Base-by-base conservation (phyloP, 225 moss, liverwort and hornwort species). In the Physcomitrium patens region DNA sequence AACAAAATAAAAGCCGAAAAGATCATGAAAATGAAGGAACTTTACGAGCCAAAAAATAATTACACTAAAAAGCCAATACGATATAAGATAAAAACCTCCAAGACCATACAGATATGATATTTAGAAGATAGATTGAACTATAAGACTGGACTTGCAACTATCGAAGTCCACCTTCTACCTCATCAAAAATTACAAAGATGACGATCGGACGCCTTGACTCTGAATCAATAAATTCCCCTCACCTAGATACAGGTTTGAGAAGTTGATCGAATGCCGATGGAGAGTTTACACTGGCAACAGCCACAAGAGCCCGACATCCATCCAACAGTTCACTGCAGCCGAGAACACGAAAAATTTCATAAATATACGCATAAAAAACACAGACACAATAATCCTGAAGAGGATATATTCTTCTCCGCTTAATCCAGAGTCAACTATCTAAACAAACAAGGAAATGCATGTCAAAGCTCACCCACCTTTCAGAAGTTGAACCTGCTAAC, bases 201-300 rank as follows among this genome's bases (percentile, higher is more conserved):
- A 73, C 66, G n/a, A 49, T 12, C 22, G 54, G 55, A 26, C 10
- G 41, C 23, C 75, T 73, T 22, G 12, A n/a, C 19, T 65, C 60
- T 61, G 14, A 23, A 74, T 71, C 28, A 70, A 61, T 19, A 65
- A 74, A 63, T 68, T 41, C 45, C 57, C 41, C 79, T 53, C 75
- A 97, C 97, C 94, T 89, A 82, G 82, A 77, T 52, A 86, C 90
- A 79, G 91, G 86, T 90, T 90, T 91, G 22, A 95, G 83, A 51
- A 95, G 91, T 84, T 91, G 99, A 80, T 95, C 95, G 62, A 99
- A 99, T 53, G 95, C 93, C 71, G 99, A 93, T 49, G 99, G 99
- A 37, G 93, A 90, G 77, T 93, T 93, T 9, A 95, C 91, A 82
- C 91, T 92, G 65, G 93, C 95, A 62, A 93, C 83, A 63, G 92